Evolutionary conservation across 495 filamentous ascomycete species (phyloP), one percentile per base, ranked within the genome.

Genomic region (Trichoderma virens): DNA sequence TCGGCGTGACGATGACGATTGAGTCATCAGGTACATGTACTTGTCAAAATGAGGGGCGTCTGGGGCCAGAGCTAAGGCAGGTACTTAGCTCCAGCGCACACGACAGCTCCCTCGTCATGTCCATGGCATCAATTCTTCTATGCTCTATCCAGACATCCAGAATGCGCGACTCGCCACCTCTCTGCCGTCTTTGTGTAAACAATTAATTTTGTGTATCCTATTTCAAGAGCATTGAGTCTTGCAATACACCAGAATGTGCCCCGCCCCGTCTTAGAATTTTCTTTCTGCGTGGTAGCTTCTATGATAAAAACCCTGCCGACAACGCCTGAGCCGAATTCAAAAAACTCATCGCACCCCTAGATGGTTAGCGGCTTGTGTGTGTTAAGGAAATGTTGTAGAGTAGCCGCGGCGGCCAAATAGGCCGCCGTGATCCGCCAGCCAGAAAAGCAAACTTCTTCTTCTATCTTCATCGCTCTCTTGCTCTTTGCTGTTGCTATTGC

Each of bases 281-380:
- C 20, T 56, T 30, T 56, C 51, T 56, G 25, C 27, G 11, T 27
- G 25, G 51, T 65, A 66, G 67, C 64, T 73, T 35, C 70, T 72
- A 72, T 65, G 43, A 67, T 67, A 47, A 47, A 47, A 47, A 67
- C 65, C 67, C 70, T 72, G 69, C 69, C 72, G 66, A 72, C 69
- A 74, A 74, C 72, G 72, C 72, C 72, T 67, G 32, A 71, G 59
- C 65, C 67, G 60, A 71, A 74, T 72, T 70, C 70, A 74, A 70
- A 61, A n/a, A 59, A 66, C 13, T 35, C 38, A 60, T 61, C 68
- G 63, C 70, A 65, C 65, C 62, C 34, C 61, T 43, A 20, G 30
- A 62, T 38, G 60, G 60, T 62, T 38, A 62, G 28, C 28, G 13
- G 28, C 9, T 56, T 7, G 9, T 56, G 27, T 30, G 13, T 28